A percentile compares a stretch with the other conserved stretches of the same genome.
Conservation (phyloP, 768 basidiomycete species). For the Boletus speciosus region DNA sequence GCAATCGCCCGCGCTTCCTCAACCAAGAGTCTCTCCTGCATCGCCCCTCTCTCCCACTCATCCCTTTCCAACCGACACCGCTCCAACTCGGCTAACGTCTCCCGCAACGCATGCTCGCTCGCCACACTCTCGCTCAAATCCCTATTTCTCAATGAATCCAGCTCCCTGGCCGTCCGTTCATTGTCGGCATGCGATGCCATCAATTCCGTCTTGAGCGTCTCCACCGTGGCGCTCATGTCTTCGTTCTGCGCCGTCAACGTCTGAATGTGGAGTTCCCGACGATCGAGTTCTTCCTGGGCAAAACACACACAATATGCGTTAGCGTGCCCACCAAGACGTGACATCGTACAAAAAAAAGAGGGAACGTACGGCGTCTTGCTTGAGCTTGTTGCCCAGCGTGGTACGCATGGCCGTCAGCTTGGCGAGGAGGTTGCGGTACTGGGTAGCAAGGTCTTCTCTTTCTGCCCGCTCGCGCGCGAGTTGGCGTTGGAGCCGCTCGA, state of each 20-base stretch:
- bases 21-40: constrained; percentile 62
- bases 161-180: constrained; percentile 63
- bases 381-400: constrained; percentile 88
- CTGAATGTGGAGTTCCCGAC: constrained; percentile 80
- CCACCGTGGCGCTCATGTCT: constrained; percentile 64
- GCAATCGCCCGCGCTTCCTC: constrained; percentile 66
- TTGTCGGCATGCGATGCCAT: constrained; percentile 72
- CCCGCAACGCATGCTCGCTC: constrained; percentile 78
- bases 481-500: constrained; percentile 65
- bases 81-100: constrained; percentile 84
- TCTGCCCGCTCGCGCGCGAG: constrained; percentile 75
- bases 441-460: constrained; percentile 80
- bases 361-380: constrained; percentile 87
- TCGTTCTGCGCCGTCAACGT: constrained; percentile 76
- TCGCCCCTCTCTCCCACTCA: constrained; percentile 60
- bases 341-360: not conserved
- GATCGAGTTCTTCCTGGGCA: constrained; percentile 93
- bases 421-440: constrained; percentile 81
- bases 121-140: constrained; percentile 64
- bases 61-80: constrained; percentile 78
- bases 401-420: constrained; percentile 93
- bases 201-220: constrained; percentile 80
- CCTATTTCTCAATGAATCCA: constrained; percentile 62
- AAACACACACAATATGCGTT: not conserved
- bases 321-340: not conserved